Base-by-base conservation (phyloP, 352 stramenopile species). In the Globisporangium nagaii region DNA sequence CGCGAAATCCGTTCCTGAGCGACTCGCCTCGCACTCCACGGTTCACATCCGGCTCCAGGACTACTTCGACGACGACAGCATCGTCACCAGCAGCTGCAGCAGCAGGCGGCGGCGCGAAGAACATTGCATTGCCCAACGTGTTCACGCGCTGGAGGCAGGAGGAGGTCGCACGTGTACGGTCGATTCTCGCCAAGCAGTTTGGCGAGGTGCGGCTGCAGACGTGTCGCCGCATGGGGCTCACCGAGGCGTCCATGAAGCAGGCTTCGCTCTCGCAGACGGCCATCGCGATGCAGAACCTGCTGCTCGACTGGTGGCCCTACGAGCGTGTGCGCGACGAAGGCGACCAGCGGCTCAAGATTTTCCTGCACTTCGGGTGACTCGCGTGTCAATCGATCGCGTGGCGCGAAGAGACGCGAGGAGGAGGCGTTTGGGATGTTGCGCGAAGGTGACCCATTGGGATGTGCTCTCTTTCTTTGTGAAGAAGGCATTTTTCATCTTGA, bases 191-290 rank as follows among this genome's bases (percentile, higher is more conserved):
- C 28, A 68, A 68, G 15, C 79, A 88, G 56, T 85, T 89, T 49
- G 79, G 84, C 15, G 79, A 89, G 40, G 51, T 58, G 7, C 84
- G 84, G n/a, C 53, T 84, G 34, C 62, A 71, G 5, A 73, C 65
- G 11, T 94, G 73, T 64, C 78, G 71, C 39, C 70, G 69, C 9
- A 53, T 94, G 24, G 79, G 79, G 27, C 71, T 94, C 41, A 90
- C 75, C 0, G 79, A 90, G 40, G 39, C 46, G 8, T 53, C 79
- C 3, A 81, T 92, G 47, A 69, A 84, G 41, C 57, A 58, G 17
- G 69, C 75, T 15, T 84, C 65, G 22, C 67, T 65, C 41, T 70
- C 66, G n/a, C 72, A 88, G 56, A 52, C 81, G 13, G 31, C 84
- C 19, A 77, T 75, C 24, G 67, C 76, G 54, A 60, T 60, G 28